A percentile compares a stretch with the other conserved stretches of the same genome.
These are phyloP conservation scores for Kwoniella dendrophila DNA, from an alignment of 768 basidiomycete genomes.

Conservation along the genomic window DNA sequence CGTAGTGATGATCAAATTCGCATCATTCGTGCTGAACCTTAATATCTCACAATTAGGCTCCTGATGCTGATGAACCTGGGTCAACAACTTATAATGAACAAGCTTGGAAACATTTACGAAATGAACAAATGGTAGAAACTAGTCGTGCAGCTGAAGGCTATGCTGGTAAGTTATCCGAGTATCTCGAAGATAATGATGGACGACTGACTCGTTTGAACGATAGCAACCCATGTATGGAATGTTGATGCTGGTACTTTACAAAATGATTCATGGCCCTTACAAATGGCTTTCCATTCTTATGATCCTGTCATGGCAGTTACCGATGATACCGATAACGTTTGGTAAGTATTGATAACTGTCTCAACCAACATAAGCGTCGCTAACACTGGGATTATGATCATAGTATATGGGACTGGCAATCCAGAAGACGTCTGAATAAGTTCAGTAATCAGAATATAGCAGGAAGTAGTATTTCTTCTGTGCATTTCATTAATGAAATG, in stretches of 20 bases:
- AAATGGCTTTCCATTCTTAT: constrained; percentile 86
- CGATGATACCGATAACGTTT: constrained; percentile 82
- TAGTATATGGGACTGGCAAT: constrained; percentile 95
- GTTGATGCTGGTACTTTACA: constrained; percentile 54
- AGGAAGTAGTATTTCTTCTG: constrained; percentile 79
- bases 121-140: constrained; percentile 74
- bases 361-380: constrained; percentile 25
- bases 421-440: constrained; percentile 70
- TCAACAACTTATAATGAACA: constrained; percentile 92
- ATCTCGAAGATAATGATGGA: background rate
- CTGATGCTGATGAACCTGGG: constrained; percentile 93
- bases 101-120: constrained; percentile 88
- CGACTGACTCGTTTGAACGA: constrained; percentile 3
- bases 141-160: constrained; percentile 70
- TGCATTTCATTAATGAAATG: constrained; percentile 94
- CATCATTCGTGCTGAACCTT: constrained; percentile 11
- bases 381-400: background rate
- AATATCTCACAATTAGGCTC: constrained; percentile 61
- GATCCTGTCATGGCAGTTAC: constrained; percentile 84
- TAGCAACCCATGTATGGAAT: constrained; percentile 55
- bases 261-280: constrained; percentile 56
- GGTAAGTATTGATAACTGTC: constrained; percentile 59
- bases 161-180: constrained; percentile 64
- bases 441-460: constrained; percentile 87
- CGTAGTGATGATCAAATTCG: too few species aligned